phyloP scores from a whole-genome alignment of 345 rosid genomes.

The Rhizophora apiculata region DNA sequence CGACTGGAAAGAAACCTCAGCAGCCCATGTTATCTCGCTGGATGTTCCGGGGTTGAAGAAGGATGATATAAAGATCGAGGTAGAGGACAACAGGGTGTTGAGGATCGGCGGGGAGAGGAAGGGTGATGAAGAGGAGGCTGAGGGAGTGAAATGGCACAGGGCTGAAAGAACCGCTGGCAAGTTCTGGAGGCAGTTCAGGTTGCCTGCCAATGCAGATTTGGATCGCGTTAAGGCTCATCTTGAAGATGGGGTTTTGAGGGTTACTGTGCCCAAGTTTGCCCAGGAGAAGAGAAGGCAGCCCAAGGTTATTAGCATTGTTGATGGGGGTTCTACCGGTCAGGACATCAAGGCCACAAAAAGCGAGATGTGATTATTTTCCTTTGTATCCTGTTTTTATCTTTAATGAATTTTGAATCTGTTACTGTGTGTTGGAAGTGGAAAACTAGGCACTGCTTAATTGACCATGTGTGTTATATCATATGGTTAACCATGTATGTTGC shows the following conservation, averaged over 20 bases:
- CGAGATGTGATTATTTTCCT: neutral
- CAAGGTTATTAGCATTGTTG: constrained; percentile 33
- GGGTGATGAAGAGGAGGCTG: constrained; percentile 15
- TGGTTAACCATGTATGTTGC: too few species aligned
- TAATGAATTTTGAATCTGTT: too few species aligned
- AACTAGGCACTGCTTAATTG: too few species aligned
- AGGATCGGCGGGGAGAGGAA: constrained; percentile 39
- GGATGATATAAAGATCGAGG: constrained; percentile 39
- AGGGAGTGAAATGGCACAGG: constrained; percentile 41
- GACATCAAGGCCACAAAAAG: constrained; percentile 36
- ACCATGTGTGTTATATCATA: too few species aligned
- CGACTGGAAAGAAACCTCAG: constrained; percentile 40
- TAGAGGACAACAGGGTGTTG: constrained; percentile 36
- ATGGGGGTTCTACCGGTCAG: constrained; percentile 25
- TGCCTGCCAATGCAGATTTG: constrained; percentile 33
- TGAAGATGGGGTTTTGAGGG: constrained; percentile 31
- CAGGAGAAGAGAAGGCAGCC: constrained; percentile 37
- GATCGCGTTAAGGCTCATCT: constrained; percentile 32
- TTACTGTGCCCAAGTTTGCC: constrained; percentile 29
- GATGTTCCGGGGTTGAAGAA: constrained; percentile 43
- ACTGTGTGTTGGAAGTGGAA: too few species aligned
- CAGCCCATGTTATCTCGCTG: constrained; percentile 17
- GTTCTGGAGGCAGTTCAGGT: constrained; percentile 40
- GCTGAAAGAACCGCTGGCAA: constrained; percentile 36
- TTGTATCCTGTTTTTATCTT: too few species aligned